Evolutionary conservation across 2,329 filamentous ascomycete genomes (phyloP), one percentile per base, ranked within the genome.

Genomic region (Nakataea oryzae): DNA sequence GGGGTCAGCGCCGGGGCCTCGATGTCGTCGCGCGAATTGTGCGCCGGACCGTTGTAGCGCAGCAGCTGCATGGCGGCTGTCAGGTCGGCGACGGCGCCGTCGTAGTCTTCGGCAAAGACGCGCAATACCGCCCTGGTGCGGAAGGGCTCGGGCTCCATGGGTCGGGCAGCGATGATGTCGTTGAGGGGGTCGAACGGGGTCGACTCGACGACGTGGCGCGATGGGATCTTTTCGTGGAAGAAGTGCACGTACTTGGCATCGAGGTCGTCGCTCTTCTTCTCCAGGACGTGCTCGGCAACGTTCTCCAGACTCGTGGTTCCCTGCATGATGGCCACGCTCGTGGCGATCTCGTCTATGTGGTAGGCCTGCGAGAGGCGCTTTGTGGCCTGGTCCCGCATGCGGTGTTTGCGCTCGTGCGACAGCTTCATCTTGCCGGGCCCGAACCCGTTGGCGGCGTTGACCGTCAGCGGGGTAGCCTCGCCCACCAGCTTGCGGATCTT

Each of bases 161-260:
- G 85, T 26, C 83, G 75, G 54, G 85, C 81, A 14, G 78, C 75
- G 63, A 93, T 86, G 62, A 93, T 84, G 50, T 89, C 82, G 70
- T 86, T 79, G 66, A 96, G 73, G 4, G 86, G 80, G 61, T 83
- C 76, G 62, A 93, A 74, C 65, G 84, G 87, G 11, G 89, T 93
- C 67, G 82, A 86, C 68, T 90, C 84, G 47, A 86, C 88, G 71
- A 95, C 77, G 71, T 88, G 86, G 55, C 88, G 78, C 54, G 86
- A 89, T 1, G 90, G 88, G 29, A 95, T 93, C 81, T 93, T 95
- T 74, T 96, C 90, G 74, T 93, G 90, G 73, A 96, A 96, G 75
- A 93, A 95, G 71, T 95, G 89, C n/a, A 95, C 91, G 71, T 95
- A 95, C 73, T 88, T 89, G 30, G 90, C 91, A 69, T 95, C 89